Percentiles rank a stretch among this genome's conserved stretches.
These are phyloP conservation scores for Rosa rugosa DNA, from an alignment of 306 rosid genomes.

Conservation along the genomic window DNA sequence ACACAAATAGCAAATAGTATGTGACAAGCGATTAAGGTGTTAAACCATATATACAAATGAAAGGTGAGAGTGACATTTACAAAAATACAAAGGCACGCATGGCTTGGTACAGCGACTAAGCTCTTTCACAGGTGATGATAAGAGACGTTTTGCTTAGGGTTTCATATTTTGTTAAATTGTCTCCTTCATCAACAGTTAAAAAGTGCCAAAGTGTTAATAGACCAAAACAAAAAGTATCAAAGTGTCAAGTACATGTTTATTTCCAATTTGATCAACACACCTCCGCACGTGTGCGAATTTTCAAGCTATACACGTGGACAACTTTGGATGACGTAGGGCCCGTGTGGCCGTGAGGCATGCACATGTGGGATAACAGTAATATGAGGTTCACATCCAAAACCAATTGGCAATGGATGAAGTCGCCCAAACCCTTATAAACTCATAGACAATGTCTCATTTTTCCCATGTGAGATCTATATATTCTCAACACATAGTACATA, in stretches of 20 bases:
- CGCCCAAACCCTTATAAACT: no score
- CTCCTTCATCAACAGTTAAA: neutral
- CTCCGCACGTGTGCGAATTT: no score
- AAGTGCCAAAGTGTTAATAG: neutral
- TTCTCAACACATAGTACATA: neutral
- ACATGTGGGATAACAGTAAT: no score
- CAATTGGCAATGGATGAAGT: no score
- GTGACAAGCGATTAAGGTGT: neutral
- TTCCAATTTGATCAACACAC: neutral
- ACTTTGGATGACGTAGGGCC: no score
- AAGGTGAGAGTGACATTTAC: neutral
- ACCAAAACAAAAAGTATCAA: neutral
- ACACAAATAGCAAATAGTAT: constrained; percentile 11
- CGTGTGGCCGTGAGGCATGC: no score
- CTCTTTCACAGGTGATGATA: constrained; percentile 11
- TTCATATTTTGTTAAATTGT: neutral
- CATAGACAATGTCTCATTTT: no score
- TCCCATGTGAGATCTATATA: no score
- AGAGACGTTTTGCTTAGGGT: constrained; percentile 21
- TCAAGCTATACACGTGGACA: no score
- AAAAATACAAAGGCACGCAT: constrained; percentile 22
- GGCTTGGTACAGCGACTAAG: constrained; percentile 23
- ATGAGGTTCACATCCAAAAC: no score
- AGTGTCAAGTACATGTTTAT: neutral
- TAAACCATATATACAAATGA: neutral